Conservation (phyloP, 805 yeast genomes). For the Cyberlindnera misumaiensis region DNA sequence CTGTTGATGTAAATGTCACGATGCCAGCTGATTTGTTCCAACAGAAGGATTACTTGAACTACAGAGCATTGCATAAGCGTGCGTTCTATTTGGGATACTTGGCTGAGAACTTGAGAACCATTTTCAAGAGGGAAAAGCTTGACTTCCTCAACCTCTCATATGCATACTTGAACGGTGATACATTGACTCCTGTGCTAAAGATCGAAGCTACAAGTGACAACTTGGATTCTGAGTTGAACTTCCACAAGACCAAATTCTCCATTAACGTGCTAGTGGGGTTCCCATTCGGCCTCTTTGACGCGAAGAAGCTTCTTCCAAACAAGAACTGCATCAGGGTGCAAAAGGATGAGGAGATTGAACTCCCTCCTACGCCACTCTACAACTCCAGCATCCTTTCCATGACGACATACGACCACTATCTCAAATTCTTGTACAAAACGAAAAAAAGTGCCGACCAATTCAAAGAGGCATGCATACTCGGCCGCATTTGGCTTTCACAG, state of each 20-base stretch:
- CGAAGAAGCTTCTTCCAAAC: conserved; percentile 70
- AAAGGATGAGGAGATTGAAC: conserved; percentile 28
- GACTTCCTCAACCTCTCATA: conserved; percentile 47
- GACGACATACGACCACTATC: conserved; percentile 58
- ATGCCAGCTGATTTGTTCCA: conserved; percentile 77
- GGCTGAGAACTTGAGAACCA: conserved; percentile 53
- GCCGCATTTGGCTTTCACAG: conserved; percentile 86
- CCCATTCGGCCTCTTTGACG: conserved; percentile 63
- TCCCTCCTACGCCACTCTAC: conserved; percentile 81
- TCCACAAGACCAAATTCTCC: conserved; percentile 63
- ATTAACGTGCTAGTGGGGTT: conserved; percentile 71
- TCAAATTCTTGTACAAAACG: conserved; percentile 69
- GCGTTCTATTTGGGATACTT: conserved; percentile 80
- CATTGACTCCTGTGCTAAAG: conserved; percentile 65
- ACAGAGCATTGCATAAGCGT: conserved; percentile 83
- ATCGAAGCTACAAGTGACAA: conserved; percentile 50
- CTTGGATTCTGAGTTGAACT: conserved; percentile 41
- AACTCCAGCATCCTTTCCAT: conserved; percentile 74
- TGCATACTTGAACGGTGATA: conserved; percentile 68
- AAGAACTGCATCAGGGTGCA: conserved; percentile 73
- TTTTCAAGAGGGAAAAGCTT: conserved; percentile 48
- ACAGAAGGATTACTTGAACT: conserved; percentile 84
- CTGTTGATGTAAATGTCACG: conserved; percentile 73
- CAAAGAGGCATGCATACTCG: conserved; percentile 80
- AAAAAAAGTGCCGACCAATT: conserved; percentile 75